Percentiles rank a stretch among this genome's conserved stretches.
Evolutionary conservation across 1,139 yeast genomes (phyloP).

Genomic region (Pichia norvegensis): DNA sequence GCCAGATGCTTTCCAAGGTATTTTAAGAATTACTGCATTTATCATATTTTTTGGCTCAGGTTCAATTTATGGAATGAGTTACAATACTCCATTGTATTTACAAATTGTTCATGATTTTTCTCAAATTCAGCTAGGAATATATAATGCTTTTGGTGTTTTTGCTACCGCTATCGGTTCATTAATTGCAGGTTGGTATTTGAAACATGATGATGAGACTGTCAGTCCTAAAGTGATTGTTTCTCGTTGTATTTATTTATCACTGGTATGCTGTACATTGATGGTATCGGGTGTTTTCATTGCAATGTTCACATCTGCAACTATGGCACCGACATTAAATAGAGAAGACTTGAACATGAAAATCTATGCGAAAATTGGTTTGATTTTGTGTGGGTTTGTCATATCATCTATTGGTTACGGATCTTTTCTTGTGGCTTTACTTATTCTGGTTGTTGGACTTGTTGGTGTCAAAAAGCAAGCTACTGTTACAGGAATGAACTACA

Average conservation of each 20-base stretch:
- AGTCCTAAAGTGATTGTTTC: slow-evolving; percentile 50
- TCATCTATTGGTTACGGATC: slow-evolving; percentile 40
- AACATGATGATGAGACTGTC: slow-evolving; percentile 42
- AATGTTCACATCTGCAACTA: slow-evolving; percentile 14
- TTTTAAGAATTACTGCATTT: slow-evolving; percentile 35
- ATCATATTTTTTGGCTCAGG: slow-evolving; percentile 48
- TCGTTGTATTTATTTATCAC: slow-evolving; percentile 40
- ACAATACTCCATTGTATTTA: slow-evolving; percentile 32
- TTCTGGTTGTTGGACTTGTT: slow-evolving; percentile 38
- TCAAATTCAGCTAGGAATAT: slow-evolving; percentile 38
- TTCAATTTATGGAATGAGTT: slow-evolving; percentile 24
- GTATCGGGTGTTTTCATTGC: slow-evolving; percentile 23
- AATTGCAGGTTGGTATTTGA: slow-evolving; percentile 43
- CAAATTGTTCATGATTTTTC: slow-evolving; percentile 59
- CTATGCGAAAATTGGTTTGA: slow-evolving; percentile 23
- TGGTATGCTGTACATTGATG: slow-evolving; percentile 21
- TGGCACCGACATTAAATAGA: slow-evolving; percentile 19
- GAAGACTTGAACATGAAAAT: slow-evolving; percentile 11
- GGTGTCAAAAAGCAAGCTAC: slow-evolving; percentile 33
- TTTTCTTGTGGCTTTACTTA: slow-evolving; percentile 34
- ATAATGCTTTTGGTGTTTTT: slow-evolving; percentile 38
- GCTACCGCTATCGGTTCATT: slow-evolving; percentile 52
- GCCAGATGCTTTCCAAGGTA: slow-evolving; percentile 36
- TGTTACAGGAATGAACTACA: slow-evolving; percentile 37
- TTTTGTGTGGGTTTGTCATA: slow-evolving; percentile 33